These are phyloP conservation scores for Apiospora hydei DNA, from an alignment of 2,329 filamentous ascomycete species.

Conservation along the genomic window DNA sequence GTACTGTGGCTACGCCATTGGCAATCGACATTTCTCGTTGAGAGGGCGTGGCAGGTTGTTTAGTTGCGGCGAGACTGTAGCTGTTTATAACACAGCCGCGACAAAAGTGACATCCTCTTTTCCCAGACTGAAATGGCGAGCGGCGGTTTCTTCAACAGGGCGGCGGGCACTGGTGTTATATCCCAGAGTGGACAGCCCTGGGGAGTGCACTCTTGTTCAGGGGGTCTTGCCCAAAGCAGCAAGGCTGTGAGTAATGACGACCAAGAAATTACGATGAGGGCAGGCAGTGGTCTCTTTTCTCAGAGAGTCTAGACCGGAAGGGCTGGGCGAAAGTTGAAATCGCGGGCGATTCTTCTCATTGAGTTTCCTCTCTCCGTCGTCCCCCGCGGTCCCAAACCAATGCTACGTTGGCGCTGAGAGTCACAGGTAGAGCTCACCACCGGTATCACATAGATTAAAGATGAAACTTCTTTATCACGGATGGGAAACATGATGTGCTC, in stretches of 20 bases:
- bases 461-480: not conserved
- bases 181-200: not conserved
- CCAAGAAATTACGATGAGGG: not conserved
- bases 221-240: not conserved
- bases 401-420: not conserved
- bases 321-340: not conserved
- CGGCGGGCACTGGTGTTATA: not conserved
- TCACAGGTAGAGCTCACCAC: not conserved
- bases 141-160: not conserved
- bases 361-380: not conserved
- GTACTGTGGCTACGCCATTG: slow-evolving; percentile 6
- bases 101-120: not conserved
- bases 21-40: slow-evolving; percentile 7
- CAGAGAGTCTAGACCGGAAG: not conserved
- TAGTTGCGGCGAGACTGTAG: not conserved
- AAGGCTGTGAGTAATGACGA: not conserved
- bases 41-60: no score
- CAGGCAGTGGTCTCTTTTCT: not conserved
- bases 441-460: not conserved
- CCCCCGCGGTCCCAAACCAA: not conserved
- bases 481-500: not conserved
- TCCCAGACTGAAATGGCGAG: not conserved
- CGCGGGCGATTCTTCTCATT: not conserved
- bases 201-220: not conserved
- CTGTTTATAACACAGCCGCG: not conserved